Evolutionary conservation across 371 early-diverging fungal species (phyloP).

Genomic region (Umbelopsis sp.): DNA sequence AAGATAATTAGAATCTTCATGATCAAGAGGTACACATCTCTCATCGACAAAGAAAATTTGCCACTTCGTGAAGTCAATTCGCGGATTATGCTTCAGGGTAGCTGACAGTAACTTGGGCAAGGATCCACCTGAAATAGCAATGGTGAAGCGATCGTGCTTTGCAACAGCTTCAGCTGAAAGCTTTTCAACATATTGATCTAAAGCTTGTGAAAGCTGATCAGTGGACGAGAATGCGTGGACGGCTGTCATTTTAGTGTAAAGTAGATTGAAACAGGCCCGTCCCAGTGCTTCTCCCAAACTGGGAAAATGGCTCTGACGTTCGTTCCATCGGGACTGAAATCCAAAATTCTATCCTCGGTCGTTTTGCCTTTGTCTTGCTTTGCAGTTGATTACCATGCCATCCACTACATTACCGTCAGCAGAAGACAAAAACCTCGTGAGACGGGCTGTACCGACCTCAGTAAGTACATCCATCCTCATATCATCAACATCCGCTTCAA

Average conservation of each 20-base stretch:
- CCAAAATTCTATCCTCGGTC: conserved; percentile 12
- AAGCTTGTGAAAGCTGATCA: conserved; percentile 56
- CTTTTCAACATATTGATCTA: conserved; percentile 55
- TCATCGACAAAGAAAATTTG: conserved; percentile 88
- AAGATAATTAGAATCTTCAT: conserved; percentile 78
- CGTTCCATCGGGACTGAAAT: not conserved
- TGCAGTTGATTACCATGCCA: conserved; percentile 32
- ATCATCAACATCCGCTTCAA: not conserved
- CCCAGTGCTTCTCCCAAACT: not conserved
- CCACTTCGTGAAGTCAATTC: conserved; percentile 77
- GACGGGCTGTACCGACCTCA: conserved; percentile 48
- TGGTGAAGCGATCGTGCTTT: conserved; percentile 64
- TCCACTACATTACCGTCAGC: conserved; percentile 48
- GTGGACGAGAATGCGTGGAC: conserved; percentile 52
- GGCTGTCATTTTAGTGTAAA: not conserved
- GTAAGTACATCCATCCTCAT: conserved; percentile 30
- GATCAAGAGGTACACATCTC: conserved; percentile 71
- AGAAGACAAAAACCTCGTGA: conserved; percentile 55
- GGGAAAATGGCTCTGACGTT: conserved; percentile 10
- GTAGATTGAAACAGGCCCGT: not conserved
- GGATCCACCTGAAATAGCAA: conserved; percentile 87
- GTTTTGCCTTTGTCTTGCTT: not conserved
- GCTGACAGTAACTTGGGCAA: conserved; percentile 70
- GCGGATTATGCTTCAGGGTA: conserved; percentile 45
- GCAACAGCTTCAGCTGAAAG: conserved; percentile 53